Percentiles rank a stretch among this genome's conserved stretches.
These are phyloP conservation scores for Ceratocystis cacaofunesta DNA, from an alignment of 2,329 filamentous ascomycete species.

Conservation along the genomic window DNA sequence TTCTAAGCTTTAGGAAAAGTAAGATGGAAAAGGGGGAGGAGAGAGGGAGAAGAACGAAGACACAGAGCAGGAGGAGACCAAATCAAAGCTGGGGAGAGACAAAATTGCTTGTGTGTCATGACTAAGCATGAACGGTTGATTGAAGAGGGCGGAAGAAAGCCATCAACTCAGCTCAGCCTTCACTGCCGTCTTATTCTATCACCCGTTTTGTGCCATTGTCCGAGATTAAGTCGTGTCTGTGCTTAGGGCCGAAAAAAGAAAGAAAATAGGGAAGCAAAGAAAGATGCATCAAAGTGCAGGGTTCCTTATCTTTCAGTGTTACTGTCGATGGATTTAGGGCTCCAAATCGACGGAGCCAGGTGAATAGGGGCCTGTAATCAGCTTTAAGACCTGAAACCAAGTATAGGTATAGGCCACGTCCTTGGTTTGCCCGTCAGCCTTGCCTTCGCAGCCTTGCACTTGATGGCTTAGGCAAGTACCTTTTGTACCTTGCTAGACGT, in stretches of 20 bases:
- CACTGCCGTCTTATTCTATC: neutral
- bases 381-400: neutral
- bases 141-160: neutral
- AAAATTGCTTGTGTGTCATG: too few species aligned
- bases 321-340: neutral
- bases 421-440: neutral
- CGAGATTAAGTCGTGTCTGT: constrained; percentile 16
- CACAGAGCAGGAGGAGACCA: neutral
- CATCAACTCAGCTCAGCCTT: neutral
- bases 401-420: neutral
- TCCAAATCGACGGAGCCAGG: neutral
- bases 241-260: neutral
- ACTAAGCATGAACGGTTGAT: neutral
- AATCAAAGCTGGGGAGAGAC: neutral
- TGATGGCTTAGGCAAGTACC: neutral
- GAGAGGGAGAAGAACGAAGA: neutral
- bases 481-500: too few species aligned
- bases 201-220: constrained; percentile 13
- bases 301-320: neutral
- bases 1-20: neutral
- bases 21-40: neutral
- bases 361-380: neutral
- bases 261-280: neutral
- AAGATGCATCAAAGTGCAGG: neutral
- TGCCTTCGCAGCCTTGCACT: neutral